These are phyloP conservation scores for Camellia oleifera DNA, from an alignment of 179 eudicot species.

Conservation along the genomic window DNA sequence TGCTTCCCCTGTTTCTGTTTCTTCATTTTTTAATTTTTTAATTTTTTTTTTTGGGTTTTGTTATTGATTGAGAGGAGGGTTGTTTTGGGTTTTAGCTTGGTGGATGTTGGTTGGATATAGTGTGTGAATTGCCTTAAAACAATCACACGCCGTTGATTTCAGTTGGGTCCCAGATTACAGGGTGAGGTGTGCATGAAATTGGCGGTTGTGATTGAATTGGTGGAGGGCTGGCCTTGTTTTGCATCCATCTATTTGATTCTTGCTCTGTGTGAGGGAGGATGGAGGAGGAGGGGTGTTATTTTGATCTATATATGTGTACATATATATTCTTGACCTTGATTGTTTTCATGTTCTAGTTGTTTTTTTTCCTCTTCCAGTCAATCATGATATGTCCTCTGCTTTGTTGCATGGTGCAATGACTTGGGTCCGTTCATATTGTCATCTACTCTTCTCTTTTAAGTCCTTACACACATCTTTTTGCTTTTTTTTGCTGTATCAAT, in stretches of 20 bases:
- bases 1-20: background rate
- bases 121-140: background rate
- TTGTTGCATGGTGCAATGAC: background rate
- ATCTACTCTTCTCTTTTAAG: background rate
- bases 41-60: background rate
- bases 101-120: background rate
- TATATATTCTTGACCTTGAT: background rate
- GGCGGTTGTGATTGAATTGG: background rate
- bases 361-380: background rate
- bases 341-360: background rate
- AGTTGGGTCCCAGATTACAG: constrained; percentile 3
- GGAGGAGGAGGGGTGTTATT: background rate
- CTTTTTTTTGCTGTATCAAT: background rate
- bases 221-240: background rate
- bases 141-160: background rate
- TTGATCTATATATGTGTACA: background rate
- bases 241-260: constrained; percentile 9
- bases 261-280: background rate
- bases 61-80: background rate
- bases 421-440: background rate
- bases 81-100: background rate
- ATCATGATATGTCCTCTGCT: background rate
- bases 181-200: constrained; percentile 7
- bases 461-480: background rate
- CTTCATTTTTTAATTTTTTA: background rate